phyloP scores from a whole-genome alignment of 768 basidiomycete genomes.

The Boletus pseudo-olivaceus region DNA sequence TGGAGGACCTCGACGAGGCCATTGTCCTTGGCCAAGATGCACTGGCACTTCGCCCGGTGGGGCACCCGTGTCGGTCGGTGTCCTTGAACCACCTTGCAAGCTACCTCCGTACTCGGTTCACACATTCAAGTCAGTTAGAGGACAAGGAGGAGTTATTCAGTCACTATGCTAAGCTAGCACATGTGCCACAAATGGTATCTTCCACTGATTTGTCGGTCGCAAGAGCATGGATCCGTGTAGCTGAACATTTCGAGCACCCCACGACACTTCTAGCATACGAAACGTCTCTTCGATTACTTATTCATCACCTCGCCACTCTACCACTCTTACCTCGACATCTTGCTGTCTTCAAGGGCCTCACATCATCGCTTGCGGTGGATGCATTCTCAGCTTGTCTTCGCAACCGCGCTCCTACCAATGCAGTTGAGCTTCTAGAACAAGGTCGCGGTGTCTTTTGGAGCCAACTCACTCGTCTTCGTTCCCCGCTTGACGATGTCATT shows the following conservation, averaged over 20 bases:
- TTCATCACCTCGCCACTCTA: neutral
- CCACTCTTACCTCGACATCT: neutral
- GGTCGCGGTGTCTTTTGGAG: neutral
- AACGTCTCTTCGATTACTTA: neutral
- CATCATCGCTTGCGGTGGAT: neutral
- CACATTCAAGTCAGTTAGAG: too few relatives aligned
- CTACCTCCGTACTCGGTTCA: too few relatives aligned
- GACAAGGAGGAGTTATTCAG: too few relatives aligned
- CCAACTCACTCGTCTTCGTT: neutral
- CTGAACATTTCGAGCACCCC: neutral
- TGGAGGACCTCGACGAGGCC: neutral
- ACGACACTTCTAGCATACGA: neutral
- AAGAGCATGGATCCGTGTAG: neutral
- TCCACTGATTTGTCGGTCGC: neutral
- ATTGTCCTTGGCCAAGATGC: neutral
- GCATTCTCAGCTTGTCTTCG: neutral
- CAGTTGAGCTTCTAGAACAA: neutral
- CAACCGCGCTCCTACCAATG: neutral
- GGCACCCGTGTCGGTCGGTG: neutral
- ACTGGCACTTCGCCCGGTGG: neutral
- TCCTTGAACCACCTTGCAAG: too few relatives aligned
- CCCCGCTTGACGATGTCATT: neutral
- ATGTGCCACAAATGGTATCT: too few relatives aligned
- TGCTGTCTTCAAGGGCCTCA: neutral
- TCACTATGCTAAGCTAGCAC: too few relatives aligned